Conservation (phyloP, 1,284 basidiomycete species). For the Vanrija humicola region DNA sequence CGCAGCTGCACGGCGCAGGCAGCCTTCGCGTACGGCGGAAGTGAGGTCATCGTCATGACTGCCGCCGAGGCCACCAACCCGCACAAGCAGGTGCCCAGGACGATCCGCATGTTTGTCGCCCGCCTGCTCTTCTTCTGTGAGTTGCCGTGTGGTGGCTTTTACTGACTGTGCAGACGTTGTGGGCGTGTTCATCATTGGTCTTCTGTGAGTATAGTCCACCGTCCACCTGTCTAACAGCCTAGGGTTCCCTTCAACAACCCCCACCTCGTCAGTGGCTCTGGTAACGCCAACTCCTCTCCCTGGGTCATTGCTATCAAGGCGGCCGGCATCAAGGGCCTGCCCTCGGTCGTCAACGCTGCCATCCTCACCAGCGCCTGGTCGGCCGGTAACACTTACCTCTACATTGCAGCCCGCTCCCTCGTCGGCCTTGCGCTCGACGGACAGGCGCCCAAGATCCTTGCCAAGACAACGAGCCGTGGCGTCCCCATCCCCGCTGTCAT, state of each 20-base stretch:
- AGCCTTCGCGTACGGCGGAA: constrained; percentile 27
- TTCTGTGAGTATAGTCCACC: constrained; percentile 36
- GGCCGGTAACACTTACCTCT: constrained; percentile 18
- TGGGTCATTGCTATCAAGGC: constrained; percentile 78
- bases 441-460: constrained; percentile 51
- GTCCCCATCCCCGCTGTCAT: constrained; percentile 39
- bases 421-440: constrained; percentile 50
- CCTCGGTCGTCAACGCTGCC: constrained; percentile 39
- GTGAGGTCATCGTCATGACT: constrained; percentile 70
- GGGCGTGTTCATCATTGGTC: constrained; percentile 56
- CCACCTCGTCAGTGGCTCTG: constrained; percentile 56
- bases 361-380: constrained; percentile 26
- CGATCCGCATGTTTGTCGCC: constrained; percentile 72
- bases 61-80: constrained; percentile 58
- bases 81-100: constrained; percentile 69
- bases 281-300: constrained; percentile 57
- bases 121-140: constrained; percentile 70
- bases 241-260: constrained; percentile 68
- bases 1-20: background rate
- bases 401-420: constrained; percentile 39
- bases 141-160: background rate
- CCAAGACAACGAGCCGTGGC: constrained; percentile 48
- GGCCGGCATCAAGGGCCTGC: constrained; percentile 67
- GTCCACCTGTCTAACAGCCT: too few species aligned
- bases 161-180: constrained; percentile 10